Evolutionary conservation across 768 basidiomycete genomes (phyloP).

Genomic region (Vararia minispora): DNA sequence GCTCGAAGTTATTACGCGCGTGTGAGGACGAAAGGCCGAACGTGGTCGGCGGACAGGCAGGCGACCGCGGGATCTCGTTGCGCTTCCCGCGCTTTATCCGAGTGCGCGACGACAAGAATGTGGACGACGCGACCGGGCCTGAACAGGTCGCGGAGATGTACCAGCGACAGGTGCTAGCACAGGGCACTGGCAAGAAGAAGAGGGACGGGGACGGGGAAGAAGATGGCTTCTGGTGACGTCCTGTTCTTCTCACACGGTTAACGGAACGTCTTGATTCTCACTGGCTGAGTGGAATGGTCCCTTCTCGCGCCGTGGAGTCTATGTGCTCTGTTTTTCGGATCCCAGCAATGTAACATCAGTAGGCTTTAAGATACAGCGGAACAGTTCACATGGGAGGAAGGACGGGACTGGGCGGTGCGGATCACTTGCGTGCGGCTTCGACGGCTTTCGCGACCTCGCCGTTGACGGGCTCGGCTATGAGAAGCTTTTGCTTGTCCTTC

Average conservation of each 20-base stretch:
- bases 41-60: slow-evolving; percentile 41
- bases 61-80: slow-evolving; percentile 86
- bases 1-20: background rate
- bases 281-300: background rate
- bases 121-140: slow-evolving; percentile 85
- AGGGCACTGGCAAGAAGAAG: slow-evolving; percentile 60
- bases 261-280: background rate
- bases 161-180: slow-evolving; percentile 74
- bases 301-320: slow-evolving; percentile 2
- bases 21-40: slow-evolving; percentile 3
- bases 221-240: slow-evolving; percentile 64
- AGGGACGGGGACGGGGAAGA: slow-evolving; percentile 54
- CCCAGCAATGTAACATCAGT: slow-evolving; percentile 1
- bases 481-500: slow-evolving; percentile 22
- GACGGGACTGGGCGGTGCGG: too few relatives aligned
- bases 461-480: slow-evolving; percentile 14
- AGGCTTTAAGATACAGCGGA: slow-evolving; percentile 9
- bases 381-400: too few relatives aligned
- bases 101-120: slow-evolving; percentile 85
- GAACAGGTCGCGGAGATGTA: slow-evolving; percentile 98
- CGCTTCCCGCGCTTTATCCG: slow-evolving; percentile 94
- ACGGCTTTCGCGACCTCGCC: slow-evolving; percentile 41
- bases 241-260: background rate
- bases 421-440: slow-evolving; percentile 33
- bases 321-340: background rate